Evolutionary conservation across 768 basidiomycete species (phyloP), one percentile per base, ranked within the genome.

Genomic region (Russula brevipes): DNA sequence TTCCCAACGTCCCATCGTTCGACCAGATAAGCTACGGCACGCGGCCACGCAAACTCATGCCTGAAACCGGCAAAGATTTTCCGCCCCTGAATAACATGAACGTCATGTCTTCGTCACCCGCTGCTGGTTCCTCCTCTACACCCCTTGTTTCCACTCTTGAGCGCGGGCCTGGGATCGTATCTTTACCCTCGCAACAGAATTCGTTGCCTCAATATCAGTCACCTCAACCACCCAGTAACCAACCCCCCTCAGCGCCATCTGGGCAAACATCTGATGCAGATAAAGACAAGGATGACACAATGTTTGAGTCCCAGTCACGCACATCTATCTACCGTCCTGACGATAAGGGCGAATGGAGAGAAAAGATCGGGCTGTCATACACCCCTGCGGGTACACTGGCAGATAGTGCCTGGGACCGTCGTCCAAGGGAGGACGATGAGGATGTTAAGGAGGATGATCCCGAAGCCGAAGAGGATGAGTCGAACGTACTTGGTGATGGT

Each of bases 281-380:
- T 57, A 78, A 78, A 66, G 80, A 83, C 45, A 80, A 74, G 61
- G 82, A 84, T 35, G 69, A 68, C 9, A 10, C 47, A 4, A 81
- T 82, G 33, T 69, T 73, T 6, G 82, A 85, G 64, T 78, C 78
- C 45, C 78, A 84, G 60, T 73, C 70, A 46, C 68, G 83, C n/a
- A 90, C 88, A 19, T 85, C 90, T 11, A 94, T 96, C 60, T 96
- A 93, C 76, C 81, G 90, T 57, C 91, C 94, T 1, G 92, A 94
- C 67, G 88, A 88, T 62, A 85, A 84, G 24, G 86, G 85, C 19
- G 89, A 91, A 68, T 98, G 94, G 94, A 87, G 83, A 72, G 91
- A 93, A 73, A 86, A 82, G 73, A 71, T 90, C 59, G 80, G 87
- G 56, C 76, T 81, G 59, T 81, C 86, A 35, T 85, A 87, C 68